phyloP scores from a whole-genome alignment of 2,329 filamentous ascomycete species.

The Aschersonia sp. region DNA sequence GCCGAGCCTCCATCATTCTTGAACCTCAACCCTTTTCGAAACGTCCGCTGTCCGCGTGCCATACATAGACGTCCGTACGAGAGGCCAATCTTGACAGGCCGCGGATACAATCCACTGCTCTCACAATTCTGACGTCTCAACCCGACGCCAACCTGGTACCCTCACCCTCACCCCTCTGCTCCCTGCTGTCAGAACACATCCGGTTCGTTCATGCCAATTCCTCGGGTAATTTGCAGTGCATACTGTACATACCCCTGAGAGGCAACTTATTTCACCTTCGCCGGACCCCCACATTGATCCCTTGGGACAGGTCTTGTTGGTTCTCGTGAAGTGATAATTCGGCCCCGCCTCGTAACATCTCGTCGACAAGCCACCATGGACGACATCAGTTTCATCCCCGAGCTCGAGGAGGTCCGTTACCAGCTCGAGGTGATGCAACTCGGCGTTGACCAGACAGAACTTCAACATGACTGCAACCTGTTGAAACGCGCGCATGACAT shows the following conservation, averaged over 20 bases:
- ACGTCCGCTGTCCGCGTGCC: no score
- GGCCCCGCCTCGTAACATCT: background rate
- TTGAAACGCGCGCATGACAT: constrained; percentile 19
- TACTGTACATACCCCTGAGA: background rate
- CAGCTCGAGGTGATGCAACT: constrained; percentile 23
- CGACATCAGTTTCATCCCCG: constrained; percentile 12
- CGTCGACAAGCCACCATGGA: constrained; percentile 2
- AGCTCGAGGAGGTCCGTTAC: constrained; percentile 26
- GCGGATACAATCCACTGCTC: no score
- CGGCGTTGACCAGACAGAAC: constrained; percentile 19
- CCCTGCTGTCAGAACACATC: background rate
- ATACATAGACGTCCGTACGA: no score
- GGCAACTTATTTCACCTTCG: background rate
- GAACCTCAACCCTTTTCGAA: no score
- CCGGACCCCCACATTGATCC: no score
- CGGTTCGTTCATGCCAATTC: background rate
- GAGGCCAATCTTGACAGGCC: no score
- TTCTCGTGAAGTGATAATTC: no score
- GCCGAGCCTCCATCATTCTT: no score
- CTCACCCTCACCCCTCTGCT: background rate
- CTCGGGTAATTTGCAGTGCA: background rate
- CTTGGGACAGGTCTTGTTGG: no score
- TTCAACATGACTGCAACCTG: constrained; percentile 22
- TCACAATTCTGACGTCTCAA: no score
- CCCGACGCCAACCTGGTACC: no score